Evolutionary conservation across 2,329 filamentous ascomycete species (phyloP), one percentile per base, ranked within the genome.

Genomic region (Sarocladium oryzae): DNA sequence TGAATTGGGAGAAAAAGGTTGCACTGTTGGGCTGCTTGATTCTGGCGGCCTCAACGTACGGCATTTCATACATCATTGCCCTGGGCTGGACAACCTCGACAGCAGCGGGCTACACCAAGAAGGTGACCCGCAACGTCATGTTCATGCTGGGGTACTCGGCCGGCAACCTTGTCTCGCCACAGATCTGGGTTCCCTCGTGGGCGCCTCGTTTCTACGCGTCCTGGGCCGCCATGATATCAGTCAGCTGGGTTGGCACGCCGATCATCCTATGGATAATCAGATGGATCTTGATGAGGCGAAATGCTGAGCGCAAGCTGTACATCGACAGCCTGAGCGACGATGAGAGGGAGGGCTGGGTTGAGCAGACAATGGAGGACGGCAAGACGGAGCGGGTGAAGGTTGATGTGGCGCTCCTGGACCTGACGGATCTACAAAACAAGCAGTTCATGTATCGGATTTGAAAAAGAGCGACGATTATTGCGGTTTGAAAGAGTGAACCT

Each of bases 101-200:
- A 5, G 57, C 60, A 1, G 65, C 67, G 0, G 68, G 70, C 3
- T 69, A 72, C 53, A 72, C 70, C 1, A 73, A 73, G 56, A 72
- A 72, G 54, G 66, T 70, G 2, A 71, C 69, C 4, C 13, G 40
- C 13, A 43, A 43, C 23, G 40, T 43, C 40, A 43, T 43, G 40
- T 69, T 69, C 46, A 68, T 69, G 58, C 53, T 69, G 1, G 70
- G 67, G 1, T 66, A 66, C 9, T 62, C 64, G 9, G 52, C 66
- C 1, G 60, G 61, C 3, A 69, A 67, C 26, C 62, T 71, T 6
- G 59, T 68, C 13, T 43, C 40, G 21, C 40, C 40, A 8, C 40
- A 43, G 40, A 43, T 43, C 21, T 70, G 63, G 64, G 58, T 59
- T 2, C 55, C 56, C 0, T 61, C 56, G 57, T 59, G 58, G 10